Base-by-base conservation (phyloP, 2,329 filamentous ascomycete species). In the Emericellopsis atlantica region DNA sequence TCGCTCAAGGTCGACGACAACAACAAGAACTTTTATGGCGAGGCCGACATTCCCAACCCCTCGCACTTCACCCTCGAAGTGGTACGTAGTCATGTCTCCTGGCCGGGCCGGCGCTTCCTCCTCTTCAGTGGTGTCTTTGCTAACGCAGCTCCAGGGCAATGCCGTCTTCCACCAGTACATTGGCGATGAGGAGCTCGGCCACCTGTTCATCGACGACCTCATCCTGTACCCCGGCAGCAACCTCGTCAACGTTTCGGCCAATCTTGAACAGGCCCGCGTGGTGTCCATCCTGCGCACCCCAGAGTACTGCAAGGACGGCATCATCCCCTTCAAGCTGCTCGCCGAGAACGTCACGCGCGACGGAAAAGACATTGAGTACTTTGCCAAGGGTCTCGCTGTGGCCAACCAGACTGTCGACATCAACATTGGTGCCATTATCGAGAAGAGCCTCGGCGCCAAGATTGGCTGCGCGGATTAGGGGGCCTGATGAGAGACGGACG, bases 11-110 rank as follows among this genome's bases (percentile, higher is more conserved):
- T 51, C 12, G 52, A 65, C 41, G 46, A 53, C 9, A 61, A 69
- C 40, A 68, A 64, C 18, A 66, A 70, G 53, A 84, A 83, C 61
- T 79, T 84, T 59, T 60, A 68, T 40, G 79, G 70, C 48, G 70
- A 62, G 12, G 69, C 71, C 43, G 62, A 64, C 43, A 78, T 84
- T 39, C 77, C 76, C 48, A 85, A 84, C 56, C 69, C 66, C 6
- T 81, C 79, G 2, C 59, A 74, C 40, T 67, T 81, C 52, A 75
- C 69, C n/a, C 66, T 84, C 40, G 70, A 80, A 29, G 71, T 84
- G 50, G 74, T 77, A 61, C 60, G 70, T 63, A 26, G 14, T 37
- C 3, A 12, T 42, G 33, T 34, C 16, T n/a, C 14, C 7, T 35
- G 7, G 10, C 32, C 7, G 4, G 14, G 18, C 18, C 18, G 18